Percentiles rank a stretch among this genome's conserved stretches.
Conservation (phyloP, 164 flowering plant species). For the Nymphaea thermarum region DNA sequence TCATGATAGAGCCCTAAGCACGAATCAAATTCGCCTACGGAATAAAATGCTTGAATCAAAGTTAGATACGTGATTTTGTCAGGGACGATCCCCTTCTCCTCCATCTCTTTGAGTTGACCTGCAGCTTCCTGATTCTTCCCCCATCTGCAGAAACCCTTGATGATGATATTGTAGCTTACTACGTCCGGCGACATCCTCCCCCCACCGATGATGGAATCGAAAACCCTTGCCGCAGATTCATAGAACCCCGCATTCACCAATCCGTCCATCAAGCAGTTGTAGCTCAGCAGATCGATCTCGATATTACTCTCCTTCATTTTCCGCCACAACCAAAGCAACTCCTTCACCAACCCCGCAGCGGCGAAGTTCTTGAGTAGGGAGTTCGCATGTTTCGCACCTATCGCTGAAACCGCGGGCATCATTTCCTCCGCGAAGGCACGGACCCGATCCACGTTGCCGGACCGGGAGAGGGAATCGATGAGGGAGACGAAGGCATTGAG, state of each 20-base stretch:
- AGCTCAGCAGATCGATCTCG: slow-evolving; percentile 68
- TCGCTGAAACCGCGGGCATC: slow-evolving; percentile 28
- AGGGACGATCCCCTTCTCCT: slow-evolving; percentile 33
- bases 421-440: slow-evolving; percentile 30
- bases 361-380: slow-evolving; percentile 72
- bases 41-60: slow-evolving; percentile 64
- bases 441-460: slow-evolving; percentile 28
- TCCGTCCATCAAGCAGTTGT: slow-evolving; percentile 73
- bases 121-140: slow-evolving; percentile 56
- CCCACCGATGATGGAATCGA: slow-evolving; percentile 55
- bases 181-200: slow-evolving; percentile 63
- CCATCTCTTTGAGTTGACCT: slow-evolving; percentile 62
- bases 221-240: slow-evolving; percentile 72
- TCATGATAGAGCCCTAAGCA: slow-evolving; percentile 75
- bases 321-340: slow-evolving; percentile 87
- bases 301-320: slow-evolving; percentile 74
- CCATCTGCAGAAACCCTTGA: slow-evolving; percentile 76
- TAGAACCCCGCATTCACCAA: slow-evolving; percentile 64
- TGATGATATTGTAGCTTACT: slow-evolving; percentile 78
- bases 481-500: slow-evolving; percentile 54
- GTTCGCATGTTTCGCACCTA: slow-evolving; percentile 14
- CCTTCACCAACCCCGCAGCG: slow-evolving; percentile 74
- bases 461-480: slow-evolving; percentile 32
- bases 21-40: slow-evolving; percentile 40
- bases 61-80: slow-evolving; percentile 76